phyloP scores from a whole-genome alignment of 2,329 filamentous ascomycete genomes.

The Aspergillus cejpii region DNA sequence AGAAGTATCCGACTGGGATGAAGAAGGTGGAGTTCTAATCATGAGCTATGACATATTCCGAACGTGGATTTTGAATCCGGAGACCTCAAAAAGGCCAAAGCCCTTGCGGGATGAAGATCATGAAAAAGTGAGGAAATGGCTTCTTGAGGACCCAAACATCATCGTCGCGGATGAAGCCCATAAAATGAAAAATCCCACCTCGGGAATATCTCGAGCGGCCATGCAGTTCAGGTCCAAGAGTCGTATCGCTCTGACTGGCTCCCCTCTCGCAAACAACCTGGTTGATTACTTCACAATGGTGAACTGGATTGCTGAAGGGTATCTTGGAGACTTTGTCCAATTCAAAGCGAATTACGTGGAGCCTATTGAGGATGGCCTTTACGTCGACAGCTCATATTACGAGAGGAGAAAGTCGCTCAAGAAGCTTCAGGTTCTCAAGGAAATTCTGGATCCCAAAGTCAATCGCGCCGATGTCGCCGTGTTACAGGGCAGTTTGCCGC shows the following conservation, averaged over 20 bases:
- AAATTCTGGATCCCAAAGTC: conserved; percentile 69
- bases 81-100: conserved; percentile 18
- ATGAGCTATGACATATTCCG: conserved; percentile 67
- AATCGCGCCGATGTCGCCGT: conserved; percentile 65
- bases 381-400: conserved; percentile 51
- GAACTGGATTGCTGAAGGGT: conserved; percentile 75
- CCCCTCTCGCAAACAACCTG: conserved; percentile 77
- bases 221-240: conserved; percentile 58
- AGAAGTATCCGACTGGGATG: conserved; percentile 54
- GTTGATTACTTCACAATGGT: conserved; percentile 82
- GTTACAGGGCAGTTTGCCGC: conserved; percentile 60
- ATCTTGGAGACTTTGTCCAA: conserved; percentile 60
- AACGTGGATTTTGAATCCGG: conserved; percentile 36
- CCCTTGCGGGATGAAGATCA: conserved; percentile 35
- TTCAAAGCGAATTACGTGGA: conserved; percentile 64
- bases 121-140: conserved; percentile 39
- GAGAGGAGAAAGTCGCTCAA: conserved; percentile 58
- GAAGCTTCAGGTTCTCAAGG: conserved; percentile 63
- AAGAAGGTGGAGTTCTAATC: conserved; percentile 64
- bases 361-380: conserved; percentile 68
- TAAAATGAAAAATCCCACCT: conserved; percentile 59
- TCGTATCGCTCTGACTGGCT: conserved; percentile 79
- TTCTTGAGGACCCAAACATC: conserved; percentile 60
- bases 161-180: conserved; percentile 85
- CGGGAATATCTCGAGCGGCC: conserved; percentile 50